A percentile compares a stretch with the other conserved stretches of the same genome.
These are phyloP conservation scores for Phytophthora sojae DNA, from an alignment of 352 stramenopile genomes.

Conservation along the genomic window DNA sequence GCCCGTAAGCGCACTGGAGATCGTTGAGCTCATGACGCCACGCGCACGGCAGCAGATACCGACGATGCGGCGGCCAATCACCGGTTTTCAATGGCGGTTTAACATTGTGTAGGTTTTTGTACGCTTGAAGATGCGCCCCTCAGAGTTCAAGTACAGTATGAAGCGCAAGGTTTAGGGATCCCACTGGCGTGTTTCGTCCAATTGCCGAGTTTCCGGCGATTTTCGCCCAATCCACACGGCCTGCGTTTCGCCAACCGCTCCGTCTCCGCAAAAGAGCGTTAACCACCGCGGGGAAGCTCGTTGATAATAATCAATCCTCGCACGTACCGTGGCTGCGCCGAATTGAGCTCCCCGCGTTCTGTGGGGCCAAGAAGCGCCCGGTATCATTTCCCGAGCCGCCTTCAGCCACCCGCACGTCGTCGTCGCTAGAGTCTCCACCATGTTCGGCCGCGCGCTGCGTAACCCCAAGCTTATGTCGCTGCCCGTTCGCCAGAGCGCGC, in stretches of 20 bases:
- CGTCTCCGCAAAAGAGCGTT: constrained; percentile 13
- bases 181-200: constrained; percentile 20
- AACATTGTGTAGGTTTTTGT: constrained; percentile 31
- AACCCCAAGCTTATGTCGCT: constrained; percentile 58
- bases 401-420: constrained; percentile 25
- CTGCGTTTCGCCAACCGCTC: constrained; percentile 9
- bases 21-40: neutral
- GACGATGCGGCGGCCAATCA: constrained; percentile 8
- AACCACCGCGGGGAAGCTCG: constrained; percentile 19
- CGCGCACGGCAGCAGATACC: neutral
- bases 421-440: constrained; percentile 30
- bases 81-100: constrained; percentile 10
- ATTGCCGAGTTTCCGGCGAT: constrained; percentile 2
- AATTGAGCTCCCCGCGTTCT: constrained; percentile 15
- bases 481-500: constrained; percentile 58
- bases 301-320: neutral
- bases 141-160: constrained; percentile 20
- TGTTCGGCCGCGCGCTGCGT: constrained; percentile 69
- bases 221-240: constrained; percentile 21
- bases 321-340: neutral
- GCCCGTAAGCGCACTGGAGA: neutral
- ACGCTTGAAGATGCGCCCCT: constrained; percentile 17
- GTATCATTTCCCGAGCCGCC: constrained; percentile 44
- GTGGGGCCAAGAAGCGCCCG: constrained; percentile 19
- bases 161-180: constrained; percentile 3